Evolutionary conservation across 2,329 filamentous ascomycete species (phyloP), one percentile per base, ranked within the genome.

Genomic region (Pestalotiopsis sp.): DNA sequence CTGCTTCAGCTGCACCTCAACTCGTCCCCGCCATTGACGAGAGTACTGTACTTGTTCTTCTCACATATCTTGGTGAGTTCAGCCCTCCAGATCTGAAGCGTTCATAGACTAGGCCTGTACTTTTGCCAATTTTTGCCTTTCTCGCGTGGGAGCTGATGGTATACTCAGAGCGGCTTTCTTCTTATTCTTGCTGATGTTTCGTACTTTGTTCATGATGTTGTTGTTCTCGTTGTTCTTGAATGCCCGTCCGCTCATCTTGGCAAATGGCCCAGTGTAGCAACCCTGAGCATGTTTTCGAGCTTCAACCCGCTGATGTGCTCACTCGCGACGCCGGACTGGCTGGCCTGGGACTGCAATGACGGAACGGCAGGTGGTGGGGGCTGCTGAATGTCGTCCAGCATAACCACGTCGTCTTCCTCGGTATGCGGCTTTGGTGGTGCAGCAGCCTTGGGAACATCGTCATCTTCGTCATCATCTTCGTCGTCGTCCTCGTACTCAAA

Each of bases 401-500:
- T 72, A 70, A 76, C 77, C 11, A 76, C 60, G 57, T 81, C 81
- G 0, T 79, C 74, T 3, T 75, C 71, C 23, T 69, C 72, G 4
- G 64, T 67, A 3, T 68, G 71, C 3, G 61, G 71, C 12, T 66
- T 58, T 9, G 49, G 3, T 61, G 70, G 12, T 23, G 25, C 63
- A 49, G 25, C 63, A 38, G 39, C 31, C 64, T 56, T 66, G 31
- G 68, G 17, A 4, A 84, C 85, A 5, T 85, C 84, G 1, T 87
- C 86, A 0, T 82, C 83, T 0, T 86, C 85, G 0, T 84, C 86
- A 0, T 86, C 86, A 0, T 86, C 86, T 0, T 87, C 87, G 0
- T 88, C 87, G 0, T 89, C 89, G 0, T 87, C 85, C 0, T 90
- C 88, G 1, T 90, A 84, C 63, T 86, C 85, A 13, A 89, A 74